These are phyloP conservation scores for Cryptosporidium bovis DNA, from an alignment of 169 alveolate genomes.

Conservation along the genomic window DNA sequence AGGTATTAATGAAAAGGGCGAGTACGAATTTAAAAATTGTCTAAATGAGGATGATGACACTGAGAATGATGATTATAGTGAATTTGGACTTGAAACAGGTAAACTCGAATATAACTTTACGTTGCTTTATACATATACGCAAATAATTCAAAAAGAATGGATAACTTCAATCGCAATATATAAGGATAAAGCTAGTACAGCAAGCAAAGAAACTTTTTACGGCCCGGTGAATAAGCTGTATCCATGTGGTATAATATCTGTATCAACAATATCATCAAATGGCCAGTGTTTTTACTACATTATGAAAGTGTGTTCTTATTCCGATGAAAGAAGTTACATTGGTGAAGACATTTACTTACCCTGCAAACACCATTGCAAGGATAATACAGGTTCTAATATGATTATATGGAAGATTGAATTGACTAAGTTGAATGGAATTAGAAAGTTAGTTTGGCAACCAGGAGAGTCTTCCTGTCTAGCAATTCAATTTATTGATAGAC, in stretches of 20 bases:
- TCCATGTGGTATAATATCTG: constrained; percentile 57
- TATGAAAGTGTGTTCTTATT: constrained; percentile 26
- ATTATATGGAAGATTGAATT: constrained; percentile 60
- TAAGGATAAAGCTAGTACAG: neutral
- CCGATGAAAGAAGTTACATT: constrained; percentile 16
- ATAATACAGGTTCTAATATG: constrained; percentile 49
- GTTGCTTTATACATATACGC: constrained; percentile 30
- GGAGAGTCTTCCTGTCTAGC: constrained; percentile 56
- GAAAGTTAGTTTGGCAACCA: constrained; percentile 55
- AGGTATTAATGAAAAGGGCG: too few species aligned
- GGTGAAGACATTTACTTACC: neutral
- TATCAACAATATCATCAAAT: constrained; percentile 27
- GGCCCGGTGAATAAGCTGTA: constrained; percentile 20
- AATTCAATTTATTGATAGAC: constrained; percentile 36
- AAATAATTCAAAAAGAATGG: constrained; percentile 71
- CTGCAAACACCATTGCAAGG: constrained; percentile 24
- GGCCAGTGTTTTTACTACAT: constrained; percentile 50
- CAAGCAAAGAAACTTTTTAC: neutral
- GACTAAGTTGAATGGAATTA: constrained; percentile 41
- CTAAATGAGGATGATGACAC: too few species aligned
- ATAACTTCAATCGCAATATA: constrained; percentile 30
- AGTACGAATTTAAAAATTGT: too few species aligned
- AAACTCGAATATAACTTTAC: neutral
- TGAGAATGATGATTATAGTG: neutral
- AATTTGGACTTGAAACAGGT: neutral